These are phyloP conservation scores for Murraya paniculata DNA, from an alignment of 345 rosid species.

Conservation along the genomic window DNA sequence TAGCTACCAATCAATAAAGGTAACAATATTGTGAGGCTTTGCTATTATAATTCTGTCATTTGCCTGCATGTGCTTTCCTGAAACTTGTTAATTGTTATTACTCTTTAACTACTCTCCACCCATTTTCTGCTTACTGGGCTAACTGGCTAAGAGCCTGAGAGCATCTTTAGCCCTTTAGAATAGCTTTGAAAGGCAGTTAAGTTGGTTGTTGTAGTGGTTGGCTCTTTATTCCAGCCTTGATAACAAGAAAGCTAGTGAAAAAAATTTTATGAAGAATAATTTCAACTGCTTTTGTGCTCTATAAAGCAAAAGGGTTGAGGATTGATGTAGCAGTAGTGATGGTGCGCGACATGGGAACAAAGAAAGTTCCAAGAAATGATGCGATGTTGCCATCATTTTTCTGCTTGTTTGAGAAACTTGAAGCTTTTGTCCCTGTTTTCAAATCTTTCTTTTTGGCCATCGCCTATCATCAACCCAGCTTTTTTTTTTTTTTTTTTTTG, in stretches of 20 bases:
- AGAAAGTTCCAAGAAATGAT: constrained; percentile 14
- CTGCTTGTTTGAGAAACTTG: constrained; percentile 23
- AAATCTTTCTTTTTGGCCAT: neutral
- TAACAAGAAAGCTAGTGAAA: neutral
- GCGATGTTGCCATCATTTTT: neutral
- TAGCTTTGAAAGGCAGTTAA: constrained; percentile 22
- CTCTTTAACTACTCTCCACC: neutral
- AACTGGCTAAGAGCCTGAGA: too few species aligned
- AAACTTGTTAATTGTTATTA: neutral
- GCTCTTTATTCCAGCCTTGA: constrained; percentile 9
- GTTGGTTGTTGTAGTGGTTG: constrained; percentile 36
- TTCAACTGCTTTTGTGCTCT: neutral
- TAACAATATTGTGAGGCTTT: neutral
- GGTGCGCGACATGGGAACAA: constrained; percentile 8
- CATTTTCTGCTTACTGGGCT: neutral
- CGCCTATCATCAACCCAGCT: neutral
- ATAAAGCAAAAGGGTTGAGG: neutral
- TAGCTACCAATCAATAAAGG: neutral
- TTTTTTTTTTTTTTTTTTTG: neutral
- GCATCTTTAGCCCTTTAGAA: neutral
- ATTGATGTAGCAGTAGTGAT: neutral
- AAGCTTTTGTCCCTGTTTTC: neutral
- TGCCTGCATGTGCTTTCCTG: constrained; percentile 9
- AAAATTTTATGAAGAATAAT: neutral
- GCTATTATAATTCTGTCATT: neutral